Conservation (phyloP, 306 rosid species). For the Cucumis hystrix region DNA sequence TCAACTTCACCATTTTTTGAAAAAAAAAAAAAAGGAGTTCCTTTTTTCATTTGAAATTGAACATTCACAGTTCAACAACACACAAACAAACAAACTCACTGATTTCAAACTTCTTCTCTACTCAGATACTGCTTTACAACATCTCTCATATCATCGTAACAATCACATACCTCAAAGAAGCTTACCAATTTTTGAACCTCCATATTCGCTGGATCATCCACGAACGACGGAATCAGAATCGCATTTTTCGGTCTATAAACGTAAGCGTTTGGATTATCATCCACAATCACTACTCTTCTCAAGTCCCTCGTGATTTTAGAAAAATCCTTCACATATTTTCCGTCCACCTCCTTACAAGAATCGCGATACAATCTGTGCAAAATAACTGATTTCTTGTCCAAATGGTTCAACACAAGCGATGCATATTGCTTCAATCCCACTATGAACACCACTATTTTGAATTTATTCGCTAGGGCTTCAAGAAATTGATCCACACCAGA, state of each 20-base stretch:
- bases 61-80: too few species aligned
- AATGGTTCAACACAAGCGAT: constrained; percentile 53
- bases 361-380: constrained; percentile 72
- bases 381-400: constrained; percentile 40
- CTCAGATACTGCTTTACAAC: constrained; percentile 38
- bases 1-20: too few species aligned
- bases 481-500: constrained; percentile 68
- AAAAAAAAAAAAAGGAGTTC: too few species aligned
- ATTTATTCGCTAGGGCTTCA: constrained; percentile 31
- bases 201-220: constrained; percentile 39
- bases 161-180: constrained; percentile 39
- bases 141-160: constrained; percentile 59
- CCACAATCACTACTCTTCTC: constrained; percentile 53
- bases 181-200: constrained; percentile 41
- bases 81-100: not conserved
- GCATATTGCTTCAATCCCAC: constrained; percentile 78
- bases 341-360: constrained; percentile 48
- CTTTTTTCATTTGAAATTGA: too few species aligned
- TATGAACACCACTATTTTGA: constrained; percentile 76
- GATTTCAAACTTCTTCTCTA: not conserved
- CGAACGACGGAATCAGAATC: constrained; percentile 43
- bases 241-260: constrained; percentile 62
- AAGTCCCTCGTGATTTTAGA: constrained; percentile 47
- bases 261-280: constrained; percentile 75
- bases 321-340: constrained; percentile 74